Conservation (phyloP, 148 eudicot species). For the Silene latifolia region DNA sequence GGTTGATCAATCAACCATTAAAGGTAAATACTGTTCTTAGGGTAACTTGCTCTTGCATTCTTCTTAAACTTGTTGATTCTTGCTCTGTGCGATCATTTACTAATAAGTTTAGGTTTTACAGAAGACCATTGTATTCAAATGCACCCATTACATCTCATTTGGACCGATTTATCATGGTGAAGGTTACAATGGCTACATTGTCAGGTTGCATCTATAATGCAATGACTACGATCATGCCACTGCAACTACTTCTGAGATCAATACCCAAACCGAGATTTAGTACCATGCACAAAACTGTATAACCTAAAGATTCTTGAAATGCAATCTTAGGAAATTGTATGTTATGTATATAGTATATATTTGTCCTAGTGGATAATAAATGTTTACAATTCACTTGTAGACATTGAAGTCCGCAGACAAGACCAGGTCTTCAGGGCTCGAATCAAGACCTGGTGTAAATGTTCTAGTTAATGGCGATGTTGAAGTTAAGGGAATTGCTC, state of each 20-base stretch:
- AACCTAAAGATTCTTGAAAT: neutral
- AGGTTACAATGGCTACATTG: neutral
- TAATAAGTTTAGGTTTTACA: neutral
- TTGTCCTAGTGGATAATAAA: constrained; percentile 6
- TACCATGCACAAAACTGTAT: neutral
- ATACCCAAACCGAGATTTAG: no score
- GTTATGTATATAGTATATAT: no score
- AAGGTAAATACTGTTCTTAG: constrained; percentile 32
- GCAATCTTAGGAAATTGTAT: neutral
- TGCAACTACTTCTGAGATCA: no score
- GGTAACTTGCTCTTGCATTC: constrained; percentile 8
- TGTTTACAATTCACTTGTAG: constrained; percentile 27
- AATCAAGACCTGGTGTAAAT: constrained; percentile 22
- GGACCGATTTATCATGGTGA: neutral
- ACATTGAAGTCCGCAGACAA: constrained; percentile 23
- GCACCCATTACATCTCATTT: neutral
- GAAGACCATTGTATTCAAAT: neutral
- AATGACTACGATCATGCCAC: no score
- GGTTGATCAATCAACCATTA: constrained; percentile 12
- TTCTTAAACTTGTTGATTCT: neutral
- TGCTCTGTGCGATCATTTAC: neutral
- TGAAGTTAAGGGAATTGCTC: constrained; percentile 27
- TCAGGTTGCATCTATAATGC: neutral
- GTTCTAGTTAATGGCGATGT: constrained; percentile 19
- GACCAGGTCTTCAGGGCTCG: constrained; percentile 28